Conservation (phyloP, 495 filamentous ascomycete species). For the Trichoderma erinaceum region DNA sequence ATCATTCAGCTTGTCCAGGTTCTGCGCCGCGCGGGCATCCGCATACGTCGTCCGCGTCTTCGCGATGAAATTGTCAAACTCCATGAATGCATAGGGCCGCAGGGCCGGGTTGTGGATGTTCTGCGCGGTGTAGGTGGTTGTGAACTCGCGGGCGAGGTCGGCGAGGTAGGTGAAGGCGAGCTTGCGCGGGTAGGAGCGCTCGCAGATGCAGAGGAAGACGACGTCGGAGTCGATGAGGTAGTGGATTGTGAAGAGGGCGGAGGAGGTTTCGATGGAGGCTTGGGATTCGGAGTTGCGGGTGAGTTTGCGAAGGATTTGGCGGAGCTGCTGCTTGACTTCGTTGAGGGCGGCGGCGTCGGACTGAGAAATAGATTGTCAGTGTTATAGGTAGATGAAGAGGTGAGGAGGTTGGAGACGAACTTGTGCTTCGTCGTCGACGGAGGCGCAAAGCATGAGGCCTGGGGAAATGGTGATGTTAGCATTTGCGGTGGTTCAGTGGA, state of each 20-base stretch:
- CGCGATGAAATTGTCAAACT: slow-evolving; percentile 95
- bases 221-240: slow-evolving; percentile 78
- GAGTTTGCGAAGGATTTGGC: slow-evolving; percentile 80
- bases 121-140: slow-evolving; percentile 65
- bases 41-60: slow-evolving; percentile 92
- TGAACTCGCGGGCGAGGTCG: slow-evolving; percentile 87
- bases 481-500: background rate
- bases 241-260: slow-evolving; percentile 69
- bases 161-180: slow-evolving; percentile 97
- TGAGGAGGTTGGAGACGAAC: slow-evolving; percentile 43
- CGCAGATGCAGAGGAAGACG: slow-evolving; percentile 88
- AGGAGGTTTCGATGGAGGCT: slow-evolving; percentile 81
- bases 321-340: slow-evolving; percentile 85
- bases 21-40: slow-evolving; percentile 79
- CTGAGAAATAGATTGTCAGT: slow-evolving; percentile 28
- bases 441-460: slow-evolving; percentile 93
- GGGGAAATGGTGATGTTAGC: slow-evolving; percentile 12
- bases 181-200: slow-evolving; percentile 91
- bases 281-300: slow-evolving; percentile 83
- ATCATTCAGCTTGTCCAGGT: slow-evolving; percentile 85
- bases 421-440: slow-evolving; percentile 70
- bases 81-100: slow-evolving; percentile 91
- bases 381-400: background rate
- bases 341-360: slow-evolving; percentile 63
- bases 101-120: slow-evolving; percentile 69